These are phyloP conservation scores for Fusarium tuaranense DNA, from an alignment of 2,329 filamentous ascomycete species.

Conservation along the genomic window DNA sequence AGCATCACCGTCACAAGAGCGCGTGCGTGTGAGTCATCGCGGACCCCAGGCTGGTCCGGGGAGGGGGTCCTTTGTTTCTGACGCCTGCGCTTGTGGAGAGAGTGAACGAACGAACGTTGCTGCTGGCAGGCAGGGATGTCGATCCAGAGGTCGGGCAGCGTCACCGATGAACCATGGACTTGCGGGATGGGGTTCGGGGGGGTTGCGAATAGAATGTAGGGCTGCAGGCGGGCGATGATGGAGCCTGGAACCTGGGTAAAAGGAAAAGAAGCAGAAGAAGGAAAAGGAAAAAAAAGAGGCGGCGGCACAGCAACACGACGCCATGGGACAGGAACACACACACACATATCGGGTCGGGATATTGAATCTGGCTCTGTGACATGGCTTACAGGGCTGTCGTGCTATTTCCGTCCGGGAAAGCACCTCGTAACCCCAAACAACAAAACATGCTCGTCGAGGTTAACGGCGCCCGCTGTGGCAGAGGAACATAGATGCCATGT, in stretches of 20 bases:
- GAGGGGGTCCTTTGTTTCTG: background rate
- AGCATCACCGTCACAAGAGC: slow-evolving; percentile 27
- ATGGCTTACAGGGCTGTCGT: slow-evolving; percentile 23
- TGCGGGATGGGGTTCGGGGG: background rate
- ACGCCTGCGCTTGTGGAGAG: background rate
- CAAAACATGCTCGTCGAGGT: background rate
- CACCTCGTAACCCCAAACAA: slow-evolving; percentile 19
- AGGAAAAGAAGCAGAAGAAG: slow-evolving; percentile 12
- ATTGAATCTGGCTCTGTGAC: slow-evolving; percentile 16
- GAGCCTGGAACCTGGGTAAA: background rate
- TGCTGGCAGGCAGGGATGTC: slow-evolving; percentile 40
- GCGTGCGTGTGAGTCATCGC: slow-evolving; percentile 41
- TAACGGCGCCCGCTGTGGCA: slow-evolving; percentile 10
- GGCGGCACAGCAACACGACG: slow-evolving; percentile 27
- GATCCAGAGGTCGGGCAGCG: slow-evolving; percentile 29
- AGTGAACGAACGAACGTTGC: slow-evolving; percentile 1
- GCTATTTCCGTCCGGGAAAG: slow-evolving; percentile 36
- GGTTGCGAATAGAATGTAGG: slow-evolving; percentile 20
- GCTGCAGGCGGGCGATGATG: slow-evolving; percentile 23
- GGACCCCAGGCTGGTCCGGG: slow-evolving; percentile 27
- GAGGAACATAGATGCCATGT: slow-evolving; percentile 1
- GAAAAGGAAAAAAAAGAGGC: slow-evolving; percentile 18
- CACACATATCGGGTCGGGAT: slow-evolving; percentile 6
- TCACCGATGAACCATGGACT: slow-evolving; percentile 31
- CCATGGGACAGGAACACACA: background rate